These are phyloP conservation scores for Datura wrightii DNA, from an alignment of 257 asterid genomes.

Conservation along the genomic window DNA sequence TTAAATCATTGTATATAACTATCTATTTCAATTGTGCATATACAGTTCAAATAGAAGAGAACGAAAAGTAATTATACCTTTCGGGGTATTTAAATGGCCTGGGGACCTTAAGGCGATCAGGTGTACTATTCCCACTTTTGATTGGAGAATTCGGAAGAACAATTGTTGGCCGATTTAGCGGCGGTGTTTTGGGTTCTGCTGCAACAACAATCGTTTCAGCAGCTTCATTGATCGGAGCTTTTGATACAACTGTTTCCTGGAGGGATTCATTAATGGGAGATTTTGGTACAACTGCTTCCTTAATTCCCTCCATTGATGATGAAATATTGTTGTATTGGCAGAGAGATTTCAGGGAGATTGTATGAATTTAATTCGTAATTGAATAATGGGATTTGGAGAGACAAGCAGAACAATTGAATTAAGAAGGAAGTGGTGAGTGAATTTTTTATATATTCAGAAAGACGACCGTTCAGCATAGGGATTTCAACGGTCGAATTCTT, in stretches of 20 bases:
- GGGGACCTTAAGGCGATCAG: conserved; percentile 69
- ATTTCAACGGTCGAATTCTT: conserved; percentile 44
- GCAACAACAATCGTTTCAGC: not conserved
- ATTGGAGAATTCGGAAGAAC: conserved; percentile 23
- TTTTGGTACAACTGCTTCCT: not conserved
- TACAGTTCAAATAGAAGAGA: not conserved
- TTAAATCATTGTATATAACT: no score
- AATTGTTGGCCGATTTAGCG: not conserved
- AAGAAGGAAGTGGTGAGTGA: not conserved
- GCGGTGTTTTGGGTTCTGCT: not conserved
- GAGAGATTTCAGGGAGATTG: not conserved
- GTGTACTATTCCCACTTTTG: conserved; percentile 36
- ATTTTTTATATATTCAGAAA: not conserved
- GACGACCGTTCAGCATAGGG: conserved; percentile 37
- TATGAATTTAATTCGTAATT: conserved; percentile 15
- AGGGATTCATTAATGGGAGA: conserved; percentile 9
- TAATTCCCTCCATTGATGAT: not conserved
- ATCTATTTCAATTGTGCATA: not conserved
- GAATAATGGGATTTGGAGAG: conserved; percentile 35
- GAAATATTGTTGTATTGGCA: no score
- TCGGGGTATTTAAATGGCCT: conserved; percentile 69
- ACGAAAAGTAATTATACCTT: conserved; percentile 43
- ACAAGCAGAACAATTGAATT: not conserved
- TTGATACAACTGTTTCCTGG: not conserved
- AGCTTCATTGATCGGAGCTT: not conserved